Conservation (phyloP, 306 rosid genomes). For the Abrus pulchellus region DNA sequence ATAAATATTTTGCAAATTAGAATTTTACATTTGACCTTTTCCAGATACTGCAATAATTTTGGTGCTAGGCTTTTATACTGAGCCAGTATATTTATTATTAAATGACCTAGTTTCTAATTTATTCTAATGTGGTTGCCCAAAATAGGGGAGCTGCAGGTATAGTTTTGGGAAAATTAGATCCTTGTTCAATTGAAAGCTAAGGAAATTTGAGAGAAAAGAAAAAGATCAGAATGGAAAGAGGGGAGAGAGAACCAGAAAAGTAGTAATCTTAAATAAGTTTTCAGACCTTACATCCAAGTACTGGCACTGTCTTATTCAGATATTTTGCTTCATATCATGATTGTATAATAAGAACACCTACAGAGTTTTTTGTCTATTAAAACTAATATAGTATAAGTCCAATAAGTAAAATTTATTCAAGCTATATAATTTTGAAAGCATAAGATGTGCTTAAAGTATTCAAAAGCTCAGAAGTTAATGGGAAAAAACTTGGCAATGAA, state of each 20-base stretch:
- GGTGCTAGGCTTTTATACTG: not conserved
- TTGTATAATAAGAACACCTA: not conserved
- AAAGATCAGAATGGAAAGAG: not conserved
- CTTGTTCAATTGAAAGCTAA: not conserved
- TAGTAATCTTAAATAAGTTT: not conserved
- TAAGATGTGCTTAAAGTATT: not conserved
- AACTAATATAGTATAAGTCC: not conserved
- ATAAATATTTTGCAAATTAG: not conserved
- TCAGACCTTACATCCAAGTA: not conserved
- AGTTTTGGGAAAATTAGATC: not conserved
- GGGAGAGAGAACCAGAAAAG: not conserved
- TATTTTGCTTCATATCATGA: not conserved
- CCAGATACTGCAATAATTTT: not conserved
- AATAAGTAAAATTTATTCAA: slow-evolving; percentile 10
- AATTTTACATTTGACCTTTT: not conserved
- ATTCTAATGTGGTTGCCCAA: not conserved
- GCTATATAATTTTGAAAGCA: slow-evolving; percentile 16
- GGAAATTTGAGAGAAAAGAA: not conserved
- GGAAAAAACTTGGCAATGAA: not conserved
- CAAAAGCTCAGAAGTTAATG: not conserved
- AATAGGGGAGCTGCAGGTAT: not conserved
- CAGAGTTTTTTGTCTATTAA: not conserved
- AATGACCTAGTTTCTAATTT: not conserved
- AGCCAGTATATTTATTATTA: not conserved
- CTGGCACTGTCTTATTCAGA: not conserved